phyloP scores from a whole-genome alignment of 805 yeast species.

The Tetrapisispora nanseiensis region DNA sequence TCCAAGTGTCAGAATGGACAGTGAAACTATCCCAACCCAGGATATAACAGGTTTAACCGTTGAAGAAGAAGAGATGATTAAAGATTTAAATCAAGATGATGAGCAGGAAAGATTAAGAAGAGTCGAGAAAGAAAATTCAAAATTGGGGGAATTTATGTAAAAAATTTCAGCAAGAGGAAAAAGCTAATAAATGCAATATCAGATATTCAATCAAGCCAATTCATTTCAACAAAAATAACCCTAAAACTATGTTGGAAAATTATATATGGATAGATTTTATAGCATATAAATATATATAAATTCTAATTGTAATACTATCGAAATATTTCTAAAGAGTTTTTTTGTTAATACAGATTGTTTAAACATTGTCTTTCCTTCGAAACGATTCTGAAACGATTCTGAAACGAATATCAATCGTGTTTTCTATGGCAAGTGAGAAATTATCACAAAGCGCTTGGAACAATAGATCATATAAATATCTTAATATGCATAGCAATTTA shows the following conservation, averaged over 20 bases:
- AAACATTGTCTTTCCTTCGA: too few species aligned
- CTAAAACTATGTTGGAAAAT: too few species aligned
- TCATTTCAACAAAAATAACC: too few species aligned
- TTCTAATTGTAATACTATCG: not conserved
- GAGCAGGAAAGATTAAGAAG: conserved; percentile 26
- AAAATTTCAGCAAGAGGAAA: not conserved
- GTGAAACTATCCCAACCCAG: conserved; percentile 66
- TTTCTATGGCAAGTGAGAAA: too few species aligned
- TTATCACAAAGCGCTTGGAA: too few species aligned
- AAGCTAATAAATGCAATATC: too few species aligned
- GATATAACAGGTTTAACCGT: conserved; percentile 35
- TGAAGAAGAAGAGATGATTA: conserved; percentile 33
- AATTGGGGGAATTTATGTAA: conserved; percentile 26
- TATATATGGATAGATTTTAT: too few species aligned
- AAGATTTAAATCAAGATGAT: conserved; percentile 27
- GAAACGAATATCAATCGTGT: not conserved
- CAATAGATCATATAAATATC: too few species aligned
- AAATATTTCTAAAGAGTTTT: too few species aligned
- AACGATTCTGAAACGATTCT: not conserved
- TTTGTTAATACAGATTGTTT: not conserved
- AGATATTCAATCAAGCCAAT: too few species aligned
- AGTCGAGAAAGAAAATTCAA: conserved; percentile 32
- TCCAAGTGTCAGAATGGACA: conserved; percentile 84
- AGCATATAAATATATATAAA: not conserved
- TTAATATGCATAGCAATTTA: too few species aligned